These are phyloP conservation scores for Clavaria fumosa DNA, from an alignment of 768 basidiomycete species.

Conservation along the genomic window DNA sequence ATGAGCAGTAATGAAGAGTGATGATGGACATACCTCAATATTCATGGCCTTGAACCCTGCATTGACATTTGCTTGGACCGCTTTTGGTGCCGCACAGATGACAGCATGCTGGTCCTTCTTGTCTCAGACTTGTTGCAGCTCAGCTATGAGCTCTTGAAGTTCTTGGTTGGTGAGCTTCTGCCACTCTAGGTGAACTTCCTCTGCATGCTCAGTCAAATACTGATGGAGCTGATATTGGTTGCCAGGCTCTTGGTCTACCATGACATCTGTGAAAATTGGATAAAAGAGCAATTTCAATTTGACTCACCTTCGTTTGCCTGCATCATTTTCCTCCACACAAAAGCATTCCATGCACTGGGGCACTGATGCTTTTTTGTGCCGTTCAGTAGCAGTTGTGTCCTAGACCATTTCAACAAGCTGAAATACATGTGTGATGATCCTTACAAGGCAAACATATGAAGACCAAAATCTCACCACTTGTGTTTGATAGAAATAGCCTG, in stretches of 20 bases:
- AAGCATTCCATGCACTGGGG: conserved; percentile 2
- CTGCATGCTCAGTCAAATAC: background rate
- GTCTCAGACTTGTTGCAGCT: background rate
- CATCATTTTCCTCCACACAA: background rate
- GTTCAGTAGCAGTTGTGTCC: conserved; percentile 1
- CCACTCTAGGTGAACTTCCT: background rate
- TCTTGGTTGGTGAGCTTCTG: background rate
- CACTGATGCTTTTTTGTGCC: background rate
- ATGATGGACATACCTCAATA: no score
- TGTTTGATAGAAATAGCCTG: no score
- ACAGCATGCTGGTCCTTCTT: background rate
- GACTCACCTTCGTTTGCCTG: conserved; percentile 1
- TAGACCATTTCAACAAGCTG: conserved; percentile 1
- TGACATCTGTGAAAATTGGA: background rate
- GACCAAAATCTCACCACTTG: no score
- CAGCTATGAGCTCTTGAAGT: background rate
- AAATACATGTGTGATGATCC: no score
- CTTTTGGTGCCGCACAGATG: background rate
- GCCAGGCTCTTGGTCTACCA: background rate
- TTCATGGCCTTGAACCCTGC: background rate
- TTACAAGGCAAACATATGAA: no score
- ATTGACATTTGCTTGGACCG: background rate
- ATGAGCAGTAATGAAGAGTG: no score
- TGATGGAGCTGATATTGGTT: background rate
- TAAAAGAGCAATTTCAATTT: background rate